A percentile compares a stretch with the other conserved stretches of the same genome.
phyloP scores from a whole-genome alignment of 2,329 filamentous ascomycete genomes.

The Pochonia chlamydosporia region DNA sequence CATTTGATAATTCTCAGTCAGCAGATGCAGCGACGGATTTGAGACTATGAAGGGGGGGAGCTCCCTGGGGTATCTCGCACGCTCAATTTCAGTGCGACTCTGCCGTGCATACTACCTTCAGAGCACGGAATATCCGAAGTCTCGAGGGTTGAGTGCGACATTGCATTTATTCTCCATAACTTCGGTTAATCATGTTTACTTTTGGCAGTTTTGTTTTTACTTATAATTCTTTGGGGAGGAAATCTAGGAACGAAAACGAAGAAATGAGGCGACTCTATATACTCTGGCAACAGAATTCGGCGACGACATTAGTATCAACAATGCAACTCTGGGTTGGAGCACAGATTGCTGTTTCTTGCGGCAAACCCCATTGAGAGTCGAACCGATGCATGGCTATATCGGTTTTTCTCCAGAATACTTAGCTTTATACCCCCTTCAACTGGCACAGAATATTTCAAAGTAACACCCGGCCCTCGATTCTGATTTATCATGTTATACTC shows the following conservation, averaged over 20 bases:
- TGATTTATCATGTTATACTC: not conserved
- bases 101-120: too few species aligned
- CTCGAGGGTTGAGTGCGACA: too few species aligned
- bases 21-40: too few species aligned
- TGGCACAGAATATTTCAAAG: not conserved
- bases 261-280: constrained; percentile 18
- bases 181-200: too few species aligned
- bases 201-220: constrained; percentile 9
- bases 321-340: not conserved
- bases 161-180: too few species aligned
- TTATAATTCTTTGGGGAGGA: constrained; percentile 7
- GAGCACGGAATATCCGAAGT: too few species aligned
- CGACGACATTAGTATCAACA: constrained; percentile 13
- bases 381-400: too few species aligned
- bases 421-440: not conserved
- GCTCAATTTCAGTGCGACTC: too few species aligned
- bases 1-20: too few species aligned
- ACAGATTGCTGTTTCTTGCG: constrained; percentile 4
- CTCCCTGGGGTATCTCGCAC: too few species aligned
- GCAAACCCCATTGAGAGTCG: too few species aligned
- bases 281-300: constrained; percentile 28
- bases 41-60: too few species aligned
- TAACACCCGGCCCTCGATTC: not conserved
- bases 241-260: constrained; percentile 5
- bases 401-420: constrained; percentile 9